phyloP scores from a whole-genome alignment of 2,329 filamentous ascomycete species.

The Fragosphaeria purpurea region DNA sequence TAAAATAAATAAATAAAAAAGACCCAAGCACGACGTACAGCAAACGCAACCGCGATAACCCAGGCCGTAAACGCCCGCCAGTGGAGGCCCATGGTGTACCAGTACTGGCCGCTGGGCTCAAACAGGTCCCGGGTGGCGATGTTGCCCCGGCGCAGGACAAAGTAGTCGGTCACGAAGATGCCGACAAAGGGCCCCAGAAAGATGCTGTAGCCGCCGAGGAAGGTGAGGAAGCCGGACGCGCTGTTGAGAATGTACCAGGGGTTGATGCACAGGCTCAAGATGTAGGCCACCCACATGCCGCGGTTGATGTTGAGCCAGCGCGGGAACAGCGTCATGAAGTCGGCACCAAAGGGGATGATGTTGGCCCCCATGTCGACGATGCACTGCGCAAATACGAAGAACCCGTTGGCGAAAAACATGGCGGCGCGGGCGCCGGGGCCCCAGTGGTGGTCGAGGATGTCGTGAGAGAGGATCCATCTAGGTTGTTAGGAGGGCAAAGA shows the following conservation, averaged over 20 bases:
- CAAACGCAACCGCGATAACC: not conserved
- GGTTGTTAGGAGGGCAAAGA: no score
- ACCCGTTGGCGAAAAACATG: conserved; percentile 14
- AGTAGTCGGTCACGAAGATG: conserved; percentile 11
- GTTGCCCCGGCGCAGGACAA: conserved; percentile 10
- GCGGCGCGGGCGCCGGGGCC: conserved; percentile 8
- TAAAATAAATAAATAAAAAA: no score
- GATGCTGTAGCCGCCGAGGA: conserved; percentile 10
- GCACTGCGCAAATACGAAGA: conserved; percentile 13
- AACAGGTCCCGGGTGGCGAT: conserved; percentile 8
- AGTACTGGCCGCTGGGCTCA: conserved; percentile 6
- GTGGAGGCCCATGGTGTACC: conserved; percentile 9
- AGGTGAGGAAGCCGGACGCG: conserved; percentile 14
- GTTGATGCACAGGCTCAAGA: conserved; percentile 24
- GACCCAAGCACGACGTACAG: not conserved
- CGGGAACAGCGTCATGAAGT: conserved; percentile 24
- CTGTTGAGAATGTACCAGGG: conserved; percentile 17
- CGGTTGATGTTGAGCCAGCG: conserved; percentile 27
- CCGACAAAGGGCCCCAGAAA: conserved; percentile 12
- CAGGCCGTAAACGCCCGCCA: conserved; percentile 9
- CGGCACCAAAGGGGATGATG: conserved; percentile 28
- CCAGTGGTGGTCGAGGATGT: conserved; percentile 16
- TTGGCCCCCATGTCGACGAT: conserved; percentile 20
- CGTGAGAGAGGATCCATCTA: conserved; percentile 12
- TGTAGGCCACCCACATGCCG: conserved; percentile 47